Evolutionary conservation across 768 basidiomycete species (phyloP), one percentile per base, ranked within the genome.

Genomic region (Exidia glandulosa): DNA sequence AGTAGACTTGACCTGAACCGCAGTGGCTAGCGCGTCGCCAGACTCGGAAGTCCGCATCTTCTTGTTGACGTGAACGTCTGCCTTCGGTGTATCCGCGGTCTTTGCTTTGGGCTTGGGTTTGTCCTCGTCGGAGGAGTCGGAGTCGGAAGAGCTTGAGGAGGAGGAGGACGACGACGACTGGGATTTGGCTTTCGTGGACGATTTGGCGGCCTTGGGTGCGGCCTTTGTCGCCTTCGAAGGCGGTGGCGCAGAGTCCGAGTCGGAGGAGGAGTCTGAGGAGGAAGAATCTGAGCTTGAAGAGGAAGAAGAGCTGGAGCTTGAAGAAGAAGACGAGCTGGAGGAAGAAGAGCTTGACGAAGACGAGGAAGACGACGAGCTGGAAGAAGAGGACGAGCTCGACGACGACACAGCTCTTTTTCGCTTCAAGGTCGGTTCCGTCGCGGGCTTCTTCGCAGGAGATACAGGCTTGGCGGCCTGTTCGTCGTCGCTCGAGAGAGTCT

Each of bases 1-100:
- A 63, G 52, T 27, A 61, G 62, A 59, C 63, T 9, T 62, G 13
- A 63, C 64, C 34, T 74, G 71, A 12, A 76, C 74, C 16, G 77
- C 73, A 2, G 79, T 84, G 2, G 75, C 64, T 2, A 81, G 74
- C 9, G 81, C 77, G 34, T 75, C 69, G 19, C 83, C 83, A 56
- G 69, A 74, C 59, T 76, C 76, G n/a, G 77, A 74, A 0, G 75
- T 81, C 56, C 80, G 80, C 36, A 82, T 83, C 67, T 82, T 88
- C 70, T 90, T 88, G 0, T 77, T 75, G 13, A 76, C 73, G 32
- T 58, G 54, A 31, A 54, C 27, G 3, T 54, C 50, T 14, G 25
- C 50, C 25, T 27, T 31, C 19, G 50, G 16, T 14, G 25, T 10
- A 1, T 54, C 30, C 27, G 27, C 47, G 14, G 7, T 23, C n/a